phyloP scores from a whole-genome alignment of 192 early-diverging fungal genomes.

The Diversispora epigaea region DNA sequence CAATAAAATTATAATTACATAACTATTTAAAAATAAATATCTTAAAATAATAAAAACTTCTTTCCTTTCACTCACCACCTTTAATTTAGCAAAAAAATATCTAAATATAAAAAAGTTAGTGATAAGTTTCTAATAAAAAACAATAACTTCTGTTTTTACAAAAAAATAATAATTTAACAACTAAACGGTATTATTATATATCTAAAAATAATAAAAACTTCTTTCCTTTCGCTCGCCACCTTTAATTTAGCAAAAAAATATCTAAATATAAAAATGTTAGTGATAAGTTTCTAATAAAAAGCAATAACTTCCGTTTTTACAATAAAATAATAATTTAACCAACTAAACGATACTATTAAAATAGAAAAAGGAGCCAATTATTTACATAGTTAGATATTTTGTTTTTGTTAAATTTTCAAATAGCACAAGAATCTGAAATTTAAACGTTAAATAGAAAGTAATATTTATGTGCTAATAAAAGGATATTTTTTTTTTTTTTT shows the following conservation, averaged over 20 bases:
- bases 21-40: too few species aligned
- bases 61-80: too few species aligned
- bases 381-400: neutral
- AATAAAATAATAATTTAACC: neutral
- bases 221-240: too few species aligned
- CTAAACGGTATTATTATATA: neutral
- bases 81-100: neutral
- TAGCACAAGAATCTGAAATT: neutral
- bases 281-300: neutral
- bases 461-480: neutral
- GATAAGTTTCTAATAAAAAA: neutral
- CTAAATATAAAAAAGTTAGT: neutral
- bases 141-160: neutral
- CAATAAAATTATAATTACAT: too few species aligned
- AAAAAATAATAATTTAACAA: neutral
- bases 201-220: too few species aligned
- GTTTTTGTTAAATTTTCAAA: neutral
- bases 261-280: neutral
- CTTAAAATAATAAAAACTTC: too few species aligned
- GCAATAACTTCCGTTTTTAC: neutral
- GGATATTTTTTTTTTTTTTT: too few species aligned
- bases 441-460: neutral
- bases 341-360: neutral
- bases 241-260: neutral
- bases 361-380: neutral